Evolutionary conservation across 2,329 filamentous ascomycete genomes (phyloP).

Genomic region (Achaetomium macrosporum): DNA sequence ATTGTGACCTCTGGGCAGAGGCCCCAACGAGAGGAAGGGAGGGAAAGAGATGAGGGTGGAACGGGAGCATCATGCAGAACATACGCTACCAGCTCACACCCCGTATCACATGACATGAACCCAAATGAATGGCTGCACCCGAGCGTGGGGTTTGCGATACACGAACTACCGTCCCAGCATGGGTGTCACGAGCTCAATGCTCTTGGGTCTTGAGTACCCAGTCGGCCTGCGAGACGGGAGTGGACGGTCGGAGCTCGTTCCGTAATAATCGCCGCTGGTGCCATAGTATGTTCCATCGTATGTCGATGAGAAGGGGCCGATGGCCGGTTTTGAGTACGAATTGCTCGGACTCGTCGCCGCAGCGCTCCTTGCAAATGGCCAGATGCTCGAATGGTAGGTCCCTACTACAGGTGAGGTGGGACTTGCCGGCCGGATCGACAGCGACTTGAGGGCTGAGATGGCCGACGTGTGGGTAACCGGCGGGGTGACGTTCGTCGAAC

Average conservation of each 20-base stretch:
- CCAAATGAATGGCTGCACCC: slow-evolving; percentile 6
- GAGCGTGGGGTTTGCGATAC: neutral
- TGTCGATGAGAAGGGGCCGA: slow-evolving; percentile 45
- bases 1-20: neutral
- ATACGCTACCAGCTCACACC: slow-evolving; percentile 3
- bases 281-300: slow-evolving; percentile 43
- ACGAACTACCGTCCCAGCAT: slow-evolving; percentile 43
- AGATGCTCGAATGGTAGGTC: slow-evolving; percentile 38
- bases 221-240: slow-evolving; percentile 51
- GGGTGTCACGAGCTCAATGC: slow-evolving; percentile 59
- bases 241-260: slow-evolving; percentile 45
- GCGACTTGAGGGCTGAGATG: slow-evolving; percentile 50
- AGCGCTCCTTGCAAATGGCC: slow-evolving; percentile 48
- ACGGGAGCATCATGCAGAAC: slow-evolving; percentile 4
- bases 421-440: slow-evolving; percentile 49
- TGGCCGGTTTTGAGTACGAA: slow-evolving; percentile 43
- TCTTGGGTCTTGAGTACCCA: slow-evolving; percentile 52
- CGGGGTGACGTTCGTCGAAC: slow-evolving; percentile 49
- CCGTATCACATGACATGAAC: slow-evolving; percentile 13
- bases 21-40: slow-evolving; percentile 8
- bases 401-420: slow-evolving; percentile 48
- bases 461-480: slow-evolving; percentile 49
- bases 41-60: neutral
- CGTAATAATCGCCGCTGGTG: slow-evolving; percentile 35
- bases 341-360: slow-evolving; percentile 46